Percentiles rank a stretch among this genome's conserved stretches.
phyloP scores from a whole-genome alignment of 371 early-diverging fungal genomes.

The Zopfochytrium polystomum region DNA sequence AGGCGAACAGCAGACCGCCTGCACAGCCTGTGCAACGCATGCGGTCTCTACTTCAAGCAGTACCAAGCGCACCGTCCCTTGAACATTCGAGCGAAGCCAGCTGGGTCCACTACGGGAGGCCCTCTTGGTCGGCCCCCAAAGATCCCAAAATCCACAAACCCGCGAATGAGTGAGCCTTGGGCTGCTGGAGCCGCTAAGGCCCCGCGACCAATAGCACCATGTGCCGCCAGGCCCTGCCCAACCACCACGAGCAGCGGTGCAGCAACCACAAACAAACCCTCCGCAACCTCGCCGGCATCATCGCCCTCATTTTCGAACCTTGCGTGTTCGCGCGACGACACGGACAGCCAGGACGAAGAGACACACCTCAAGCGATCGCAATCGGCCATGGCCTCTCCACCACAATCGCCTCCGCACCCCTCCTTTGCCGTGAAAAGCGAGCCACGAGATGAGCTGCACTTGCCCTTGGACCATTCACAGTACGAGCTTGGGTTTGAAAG shows the following conservation, averaged over 20 bases:
- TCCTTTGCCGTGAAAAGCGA: too few relatives aligned
- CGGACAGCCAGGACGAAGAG: neutral
- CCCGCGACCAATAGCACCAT: neutral
- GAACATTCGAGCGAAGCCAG: neutral
- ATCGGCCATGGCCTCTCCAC: neutral
- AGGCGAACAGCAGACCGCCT: slow-evolving; percentile 69
- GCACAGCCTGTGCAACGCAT: slow-evolving; percentile 69
- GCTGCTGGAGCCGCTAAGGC: too few relatives aligned
- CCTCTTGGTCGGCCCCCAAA: neutral
- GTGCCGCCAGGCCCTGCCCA: neutral
- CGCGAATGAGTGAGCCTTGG: too few relatives aligned
- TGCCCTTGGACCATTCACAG: too few relatives aligned
- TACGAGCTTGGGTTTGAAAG: too few relatives aligned
- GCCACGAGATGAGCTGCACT: too few relatives aligned
- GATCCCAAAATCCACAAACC: too few relatives aligned
- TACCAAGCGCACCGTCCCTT: neutral
- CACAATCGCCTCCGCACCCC: too few relatives aligned
- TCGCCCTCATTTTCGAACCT: neutral
- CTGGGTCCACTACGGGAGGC: neutral
- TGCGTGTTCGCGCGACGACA: neutral
- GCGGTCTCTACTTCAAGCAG: slow-evolving; percentile 45
- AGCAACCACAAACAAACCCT: neutral
- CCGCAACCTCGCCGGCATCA: neutral
- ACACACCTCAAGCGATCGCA: neutral
- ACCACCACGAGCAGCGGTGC: neutral